Evolutionary conservation across 2,329 filamentous ascomycete species (phyloP).

Genomic region (Colletotrichum destructivum): DNA sequence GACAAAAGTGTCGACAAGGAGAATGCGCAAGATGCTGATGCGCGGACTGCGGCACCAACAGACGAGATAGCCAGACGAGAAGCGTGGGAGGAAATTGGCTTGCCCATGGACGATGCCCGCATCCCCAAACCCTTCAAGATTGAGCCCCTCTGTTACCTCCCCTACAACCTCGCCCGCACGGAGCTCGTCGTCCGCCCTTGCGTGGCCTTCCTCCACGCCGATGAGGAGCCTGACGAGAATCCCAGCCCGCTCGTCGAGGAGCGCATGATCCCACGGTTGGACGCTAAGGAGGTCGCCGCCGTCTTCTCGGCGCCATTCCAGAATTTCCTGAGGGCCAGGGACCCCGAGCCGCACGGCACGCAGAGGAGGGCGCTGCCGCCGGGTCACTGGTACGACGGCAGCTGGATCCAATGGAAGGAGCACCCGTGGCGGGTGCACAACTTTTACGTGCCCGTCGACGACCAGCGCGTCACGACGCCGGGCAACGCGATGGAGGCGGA

Average conservation of each 20-base stretch:
- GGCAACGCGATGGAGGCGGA: slow-evolving; percentile 45
- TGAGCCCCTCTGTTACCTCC: slow-evolving; percentile 89
- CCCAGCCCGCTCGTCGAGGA: slow-evolving; percentile 70
- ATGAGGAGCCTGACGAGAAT: slow-evolving; percentile 56
- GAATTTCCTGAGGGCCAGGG: slow-evolving; percentile 79
- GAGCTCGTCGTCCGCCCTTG: slow-evolving; percentile 83
- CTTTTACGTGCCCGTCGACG: slow-evolving; percentile 87
- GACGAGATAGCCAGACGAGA: slow-evolving; percentile 91
- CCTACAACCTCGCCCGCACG: slow-evolving; percentile 80
- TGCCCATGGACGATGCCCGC: slow-evolving; percentile 78
- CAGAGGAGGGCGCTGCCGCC: slow-evolving; percentile 57
- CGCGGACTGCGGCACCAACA: slow-evolving; percentile 44
- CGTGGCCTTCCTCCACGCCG: slow-evolving; percentile 82
- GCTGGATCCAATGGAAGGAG: slow-evolving; percentile 85
- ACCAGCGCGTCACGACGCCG: slow-evolving; percentile 78
- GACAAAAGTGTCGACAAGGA: background rate
- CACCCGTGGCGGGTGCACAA: slow-evolving; percentile 89
- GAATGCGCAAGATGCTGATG: background rate
- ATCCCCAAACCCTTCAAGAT: slow-evolving; percentile 85
- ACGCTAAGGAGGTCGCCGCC: slow-evolving; percentile 92
- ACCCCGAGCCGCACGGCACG: slow-evolving; percentile 64
- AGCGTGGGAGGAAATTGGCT: slow-evolving; percentile 93
- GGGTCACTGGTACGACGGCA: slow-evolving; percentile 87
- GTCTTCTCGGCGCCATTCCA: slow-evolving; percentile 93
- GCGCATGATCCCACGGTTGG: slow-evolving; percentile 82